Evolutionary conservation across 306 rosid genomes (phyloP), one percentile per base, ranked within the genome.

Genomic region (Quercus ilex): DNA sequence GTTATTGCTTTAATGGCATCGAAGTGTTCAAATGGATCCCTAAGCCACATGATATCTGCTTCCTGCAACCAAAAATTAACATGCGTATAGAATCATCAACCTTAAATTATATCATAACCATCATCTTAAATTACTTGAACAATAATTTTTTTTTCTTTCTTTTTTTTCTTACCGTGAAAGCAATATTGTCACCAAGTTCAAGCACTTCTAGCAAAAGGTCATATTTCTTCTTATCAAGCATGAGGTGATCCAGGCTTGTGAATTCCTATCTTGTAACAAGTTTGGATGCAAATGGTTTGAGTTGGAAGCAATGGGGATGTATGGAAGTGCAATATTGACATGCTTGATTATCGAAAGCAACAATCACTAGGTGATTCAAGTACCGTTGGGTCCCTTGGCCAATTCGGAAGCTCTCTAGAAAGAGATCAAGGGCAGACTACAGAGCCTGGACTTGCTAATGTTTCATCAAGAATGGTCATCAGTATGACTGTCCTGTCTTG

Each of bases 41-140:
- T 85, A 31, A 90, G 81, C 94, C 94, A 90, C 71, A 86, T 64
- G 12, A 86, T 87, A 78, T 90, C 94, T 35, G 83, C 87, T 73
- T 86, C 90, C 92, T 88, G 89, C 82, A 74, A 33, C 60, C 53
- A 71, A 46, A 21, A 20, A 68, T 51, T 62, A 41, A 69, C 51
- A 59, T 14, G 21, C 59, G 33, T 20, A 69, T 74, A 76, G 71
- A 57, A 90, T 49, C 12, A 49, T 49, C 53, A 10, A 49, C 15
- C 13, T 12, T 49, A 3, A 49, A 49, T 49, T 10, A 12, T 10
- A 3, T 49, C 17, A 49, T 49, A 12, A 49, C 15, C 4, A 49
- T 49, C 53, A 10, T 49, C 53, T 46, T 46, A 46, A 38, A 38
- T 38, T 7, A 38, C 43, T 38, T 6, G 43, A 38, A 38, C 15